Percentiles rank a stretch among this genome's conserved stretches.
Conservation (phyloP, 2,329 filamentous ascomycete species). For the Xylariales sp. region DNA sequence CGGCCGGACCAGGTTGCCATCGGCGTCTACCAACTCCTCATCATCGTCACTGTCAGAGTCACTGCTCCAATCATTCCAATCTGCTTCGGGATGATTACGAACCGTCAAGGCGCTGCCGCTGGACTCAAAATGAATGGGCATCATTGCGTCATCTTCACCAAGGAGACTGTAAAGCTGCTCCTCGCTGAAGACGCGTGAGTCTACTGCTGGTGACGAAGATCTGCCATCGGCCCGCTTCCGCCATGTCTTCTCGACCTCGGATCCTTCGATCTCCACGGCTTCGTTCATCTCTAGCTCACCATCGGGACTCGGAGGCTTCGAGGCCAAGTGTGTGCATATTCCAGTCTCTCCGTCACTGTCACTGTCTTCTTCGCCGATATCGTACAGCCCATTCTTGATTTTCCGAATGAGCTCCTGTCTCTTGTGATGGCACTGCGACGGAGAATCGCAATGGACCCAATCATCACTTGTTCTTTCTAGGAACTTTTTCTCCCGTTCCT, state of each 20-base stretch:
- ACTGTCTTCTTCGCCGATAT: neutral
- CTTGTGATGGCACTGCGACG: constrained; percentile 1
- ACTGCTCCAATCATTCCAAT: neutral
- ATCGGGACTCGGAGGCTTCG: neutral
- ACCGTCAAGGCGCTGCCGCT: neutral
- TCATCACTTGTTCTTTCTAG: neutral
- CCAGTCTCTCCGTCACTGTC: neutral
- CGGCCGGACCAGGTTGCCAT: constrained; percentile 1
- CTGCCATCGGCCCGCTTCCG: neutral
- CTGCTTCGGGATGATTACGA: neutral
- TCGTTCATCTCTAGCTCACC: constrained; percentile 4
- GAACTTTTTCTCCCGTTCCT: neutral
- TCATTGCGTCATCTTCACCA: neutral
- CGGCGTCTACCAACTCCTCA: neutral
- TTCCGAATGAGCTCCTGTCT: neutral
- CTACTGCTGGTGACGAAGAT: neutral
- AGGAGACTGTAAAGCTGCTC: neutral
- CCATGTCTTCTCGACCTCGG: neutral
- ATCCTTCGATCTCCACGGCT: neutral
- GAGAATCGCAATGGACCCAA: constrained; percentile 2
- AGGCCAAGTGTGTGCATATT: too few species aligned
- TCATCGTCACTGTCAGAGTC: constrained; percentile 1
- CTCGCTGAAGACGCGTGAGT: neutral
- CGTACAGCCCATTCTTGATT: too few species aligned
- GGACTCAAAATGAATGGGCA: neutral